Evolutionary conservation across 192 early-diverging fungal species (phyloP).

Genomic region (Coemansia sp.): DNA sequence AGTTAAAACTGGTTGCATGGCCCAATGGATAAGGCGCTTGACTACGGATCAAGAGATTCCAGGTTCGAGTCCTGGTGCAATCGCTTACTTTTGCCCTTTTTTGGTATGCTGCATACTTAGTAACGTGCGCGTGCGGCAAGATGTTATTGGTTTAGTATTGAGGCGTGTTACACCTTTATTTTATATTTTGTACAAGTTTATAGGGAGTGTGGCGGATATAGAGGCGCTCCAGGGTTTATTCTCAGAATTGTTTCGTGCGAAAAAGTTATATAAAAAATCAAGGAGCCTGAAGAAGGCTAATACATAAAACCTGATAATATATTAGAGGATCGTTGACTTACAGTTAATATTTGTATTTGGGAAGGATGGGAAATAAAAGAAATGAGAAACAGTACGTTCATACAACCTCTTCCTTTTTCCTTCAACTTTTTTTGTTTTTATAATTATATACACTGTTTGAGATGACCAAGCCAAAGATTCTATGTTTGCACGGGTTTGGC

Average conservation of each 20-base stretch:
- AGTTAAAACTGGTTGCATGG: constrained; percentile 24
- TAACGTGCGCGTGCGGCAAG: too few species aligned
- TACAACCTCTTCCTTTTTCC: neutral
- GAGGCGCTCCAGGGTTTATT: neutral
- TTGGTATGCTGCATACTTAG: too few species aligned
- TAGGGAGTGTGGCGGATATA: neutral
- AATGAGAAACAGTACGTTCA: neutral
- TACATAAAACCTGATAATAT: neutral
- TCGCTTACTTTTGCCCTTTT: constrained; percentile 19
- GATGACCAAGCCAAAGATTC: constrained; percentile 45
- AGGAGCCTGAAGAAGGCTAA: neutral
- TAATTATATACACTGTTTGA: neutral
- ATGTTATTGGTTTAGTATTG: too few species aligned
- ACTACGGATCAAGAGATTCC: constrained; percentile 55
- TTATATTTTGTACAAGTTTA: neutral
- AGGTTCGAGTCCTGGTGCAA: constrained; percentile 51
- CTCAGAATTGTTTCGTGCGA: neutral
- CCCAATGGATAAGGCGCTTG: constrained; percentile 55
- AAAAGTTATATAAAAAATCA: neutral
- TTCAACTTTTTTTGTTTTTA: neutral
- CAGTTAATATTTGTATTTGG: neutral
- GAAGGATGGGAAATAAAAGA: neutral
- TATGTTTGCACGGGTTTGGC: constrained; percentile 49
- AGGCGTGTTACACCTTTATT: neutral
- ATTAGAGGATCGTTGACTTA: neutral